Evolutionary conservation across 2,329 filamentous ascomycete species (phyloP), one percentile per base, ranked within the genome.

Genomic region (Cladosporium oxysporum): DNA sequence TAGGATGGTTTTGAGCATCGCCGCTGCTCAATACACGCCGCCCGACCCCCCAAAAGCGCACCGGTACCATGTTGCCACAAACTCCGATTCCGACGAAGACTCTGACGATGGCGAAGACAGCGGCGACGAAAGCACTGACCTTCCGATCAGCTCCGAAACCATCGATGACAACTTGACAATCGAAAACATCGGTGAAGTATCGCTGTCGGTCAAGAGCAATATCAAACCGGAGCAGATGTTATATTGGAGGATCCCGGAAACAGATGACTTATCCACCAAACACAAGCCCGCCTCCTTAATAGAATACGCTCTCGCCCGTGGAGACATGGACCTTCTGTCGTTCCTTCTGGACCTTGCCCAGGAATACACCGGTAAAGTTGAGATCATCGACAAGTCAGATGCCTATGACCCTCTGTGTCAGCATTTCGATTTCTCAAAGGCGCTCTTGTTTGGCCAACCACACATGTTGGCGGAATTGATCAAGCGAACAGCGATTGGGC

Each of bases 101-200:
- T 18, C 21, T 16, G 8, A 41, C 37, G 72, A 69, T 29, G 72
- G 69, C 35, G 71, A 72, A 5, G 74, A 75, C 11, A 73, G 73
- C 16, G 55, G 62, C 6, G 66, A 71, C 37, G 66, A 66, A 23
- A 76, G 76, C n/a, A 72, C 79, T 7, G 75, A 76, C 28, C 73
- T 83, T 14, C 68, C 74, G 6, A 71, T 78, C 79, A 47, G 69
- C 44, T 71, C 73, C 18, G 84, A 89, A 66, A 80, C 88, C 49
- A 79, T 92, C 31, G 85, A 90, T 69, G 85, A 89, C 14, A 82
- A 84, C 41, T 91, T 91, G 74, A 95, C 91, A 0, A 85, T 94
- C 62, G 90, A 95, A 18, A 87, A 92, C 70, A 83, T 95, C 66
- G 90, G 90, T 0, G 85, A 91, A 69, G 82, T 90, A 4, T 86